Conservation (phyloP, 495 filamentous ascomycete genomes). For the Aspergillus diversus region DNA sequence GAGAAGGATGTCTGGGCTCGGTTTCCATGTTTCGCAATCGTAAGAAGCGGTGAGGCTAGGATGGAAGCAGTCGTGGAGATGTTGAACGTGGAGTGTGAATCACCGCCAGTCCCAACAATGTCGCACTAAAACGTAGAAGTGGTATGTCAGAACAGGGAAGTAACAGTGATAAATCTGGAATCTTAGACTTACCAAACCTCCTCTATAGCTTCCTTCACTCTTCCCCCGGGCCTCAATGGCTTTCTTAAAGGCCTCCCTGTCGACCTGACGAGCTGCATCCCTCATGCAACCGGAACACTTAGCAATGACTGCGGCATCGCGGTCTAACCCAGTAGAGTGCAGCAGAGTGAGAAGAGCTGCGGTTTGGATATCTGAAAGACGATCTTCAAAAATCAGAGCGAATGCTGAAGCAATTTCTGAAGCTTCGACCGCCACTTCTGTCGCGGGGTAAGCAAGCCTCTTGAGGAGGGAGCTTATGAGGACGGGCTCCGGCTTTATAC, state of each 20-base stretch:
- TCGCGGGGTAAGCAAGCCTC: constrained; percentile 70
- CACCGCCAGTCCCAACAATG: constrained; percentile 97
- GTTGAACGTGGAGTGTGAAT: constrained; percentile 97
- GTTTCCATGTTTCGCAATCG: constrained; percentile 95
- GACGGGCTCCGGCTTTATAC: constrained; percentile 46
- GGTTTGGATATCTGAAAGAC: constrained; percentile 79
- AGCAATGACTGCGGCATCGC: constrained; percentile 77
- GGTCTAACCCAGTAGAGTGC: constrained; percentile 82
- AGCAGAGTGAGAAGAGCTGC: constrained; percentile 83
- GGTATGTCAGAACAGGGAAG: not conserved
- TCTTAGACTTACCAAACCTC: constrained; percentile 60
- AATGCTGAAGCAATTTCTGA: constrained; percentile 86
- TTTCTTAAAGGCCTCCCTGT: constrained; percentile 58
- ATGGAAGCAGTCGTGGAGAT: constrained; percentile 94
- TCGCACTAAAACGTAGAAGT: constrained; percentile 66
- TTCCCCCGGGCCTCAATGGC: constrained; percentile 59
- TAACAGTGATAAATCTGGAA: not conserved
- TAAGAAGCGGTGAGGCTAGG: constrained; percentile 77
- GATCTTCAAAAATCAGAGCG: constrained; percentile 84
- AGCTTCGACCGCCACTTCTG: constrained; percentile 61
- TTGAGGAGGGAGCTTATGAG: constrained; percentile 84
- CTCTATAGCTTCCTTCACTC: constrained; percentile 70
- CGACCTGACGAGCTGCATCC: constrained; percentile 68
- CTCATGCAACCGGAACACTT: constrained; percentile 72
- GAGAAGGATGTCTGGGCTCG: constrained; percentile 93